Base-by-base conservation (phyloP, 106 monocot genomes). In the Ottelia alismoides region DNA sequence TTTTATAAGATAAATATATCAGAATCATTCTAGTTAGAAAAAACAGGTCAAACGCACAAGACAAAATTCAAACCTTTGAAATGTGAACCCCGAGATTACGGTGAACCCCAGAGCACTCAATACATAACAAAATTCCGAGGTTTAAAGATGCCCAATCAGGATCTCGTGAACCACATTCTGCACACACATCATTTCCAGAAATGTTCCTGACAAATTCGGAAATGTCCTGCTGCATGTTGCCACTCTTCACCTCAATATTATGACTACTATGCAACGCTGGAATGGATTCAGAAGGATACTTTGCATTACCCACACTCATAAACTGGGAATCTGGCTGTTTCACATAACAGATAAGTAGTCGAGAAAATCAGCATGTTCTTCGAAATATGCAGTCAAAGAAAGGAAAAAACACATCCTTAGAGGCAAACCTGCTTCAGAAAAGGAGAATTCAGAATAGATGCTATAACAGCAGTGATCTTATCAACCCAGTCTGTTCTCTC, bases 111-210 rank as follows among this genome's bases (percentile, higher is more conserved):
- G 90, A 91, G 56, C 90, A 91, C 35, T 91, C 84, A 27, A 91
- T 91, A 60, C 90, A 91, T 21, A 91, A 58, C 25, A 91, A 55
- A 50, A 91, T 76, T 30, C 90, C 85, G 47, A 91, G 85, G 78
- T 91, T 91, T 29, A 91, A 61, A 3, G 90, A 91, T 27, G 84
- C 90, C 90, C 90, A 91, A 47, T 91, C 90, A 53, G 90, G 90
- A 31, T 91, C 90, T 23, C 78, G 70, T 50, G 84, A 51, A 71
- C 72, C 43, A 49, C 90, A 91, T 65, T 91, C 90, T 44, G 90
- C 90, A 84, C 90, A 91, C 60, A 62, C 30, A 57, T 85, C 81
- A 75, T 91, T 91, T 67, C 90, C 90, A 57, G 78, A 78, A 68
- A 91, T 81, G 27, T 52, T 62, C 59, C 75, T 72, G 6, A 91